phyloP scores from a whole-genome alignment of 129 eudicot genomes.

The Flaveria ramosissima region DNA sequence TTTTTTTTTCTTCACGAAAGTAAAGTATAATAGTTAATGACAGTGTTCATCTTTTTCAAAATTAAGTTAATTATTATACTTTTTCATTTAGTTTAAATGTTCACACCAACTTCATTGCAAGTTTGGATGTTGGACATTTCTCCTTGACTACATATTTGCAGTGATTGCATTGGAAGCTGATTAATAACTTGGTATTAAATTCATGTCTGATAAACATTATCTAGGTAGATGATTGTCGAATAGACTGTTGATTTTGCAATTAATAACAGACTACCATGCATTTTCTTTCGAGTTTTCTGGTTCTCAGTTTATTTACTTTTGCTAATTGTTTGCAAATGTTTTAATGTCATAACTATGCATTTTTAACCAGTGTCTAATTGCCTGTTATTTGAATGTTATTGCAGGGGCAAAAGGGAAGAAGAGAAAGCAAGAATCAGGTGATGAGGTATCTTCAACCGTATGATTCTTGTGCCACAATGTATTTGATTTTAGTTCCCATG shows the following conservation, averaged over 20 bases:
- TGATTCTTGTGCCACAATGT: conserved; percentile 4
- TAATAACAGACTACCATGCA: not conserved
- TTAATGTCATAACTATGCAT: not conserved
- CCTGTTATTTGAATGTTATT: conserved; percentile 17
- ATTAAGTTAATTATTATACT: not conserved
- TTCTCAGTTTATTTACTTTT: conserved; percentile 13
- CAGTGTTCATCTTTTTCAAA: not conserved
- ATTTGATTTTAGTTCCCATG: conserved; percentile 3
- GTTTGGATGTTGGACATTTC: not conserved
- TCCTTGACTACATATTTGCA: conserved; percentile 3
- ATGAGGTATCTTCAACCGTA: conserved; percentile 56
- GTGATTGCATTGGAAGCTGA: not conserved
- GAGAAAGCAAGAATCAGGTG: conserved; percentile 66
- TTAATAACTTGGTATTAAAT: not conserved
- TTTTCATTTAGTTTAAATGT: not conserved
- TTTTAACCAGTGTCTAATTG: not conserved
- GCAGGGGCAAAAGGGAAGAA: conserved; percentile 83
- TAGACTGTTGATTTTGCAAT: conserved; percentile 9
- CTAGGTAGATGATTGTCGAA: not conserved
- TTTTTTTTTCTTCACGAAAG: not conserved
- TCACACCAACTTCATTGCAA: not conserved
- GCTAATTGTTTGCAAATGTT: conserved; percentile 14
- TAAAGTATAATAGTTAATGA: not conserved
- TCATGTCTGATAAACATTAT: not conserved
- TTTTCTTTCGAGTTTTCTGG: conserved; percentile 18